Conservation (phyloP, 75 land plant species). For the Cupressus sempervirens region DNA sequence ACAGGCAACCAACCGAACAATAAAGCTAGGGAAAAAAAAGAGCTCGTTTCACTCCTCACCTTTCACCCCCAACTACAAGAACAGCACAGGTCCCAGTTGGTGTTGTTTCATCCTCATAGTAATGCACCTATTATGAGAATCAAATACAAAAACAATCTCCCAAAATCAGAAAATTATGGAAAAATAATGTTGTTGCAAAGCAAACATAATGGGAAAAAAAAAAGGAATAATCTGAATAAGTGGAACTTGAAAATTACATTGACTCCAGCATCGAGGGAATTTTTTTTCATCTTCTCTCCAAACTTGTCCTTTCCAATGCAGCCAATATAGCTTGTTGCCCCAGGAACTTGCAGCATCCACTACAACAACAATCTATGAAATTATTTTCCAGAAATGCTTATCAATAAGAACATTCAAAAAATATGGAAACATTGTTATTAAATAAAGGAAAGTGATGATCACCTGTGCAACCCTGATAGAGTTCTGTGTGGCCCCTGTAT, state of each 20-base stretch:
- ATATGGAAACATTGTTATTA: not conserved
- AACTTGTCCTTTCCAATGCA: constrained; percentile 97
- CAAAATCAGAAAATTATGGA: not conserved
- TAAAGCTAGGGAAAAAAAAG: not conserved
- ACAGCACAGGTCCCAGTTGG: constrained; percentile 99
- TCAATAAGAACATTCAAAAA: not conserved
- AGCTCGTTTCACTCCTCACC: constrained; percentile 34
- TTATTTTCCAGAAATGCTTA: not conserved
- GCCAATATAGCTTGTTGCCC: constrained; percentile 92
- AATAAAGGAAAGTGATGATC: constrained; percentile 7
- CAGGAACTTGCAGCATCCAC: constrained; percentile 98
- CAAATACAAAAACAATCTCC: not conserved
- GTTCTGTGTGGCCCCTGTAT: constrained; percentile 93
- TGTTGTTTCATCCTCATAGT: constrained; percentile 68
- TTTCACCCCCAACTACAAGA: constrained; percentile 90
- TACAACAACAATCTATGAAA: constrained; percentile 19
- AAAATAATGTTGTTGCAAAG: not conserved
- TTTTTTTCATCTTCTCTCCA: constrained; percentile 90
- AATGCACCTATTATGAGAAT: constrained; percentile 58
- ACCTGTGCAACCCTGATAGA: constrained; percentile 96
- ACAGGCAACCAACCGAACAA: not conserved
- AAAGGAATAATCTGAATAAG: not conserved
- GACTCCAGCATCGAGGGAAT: constrained; percentile 66
- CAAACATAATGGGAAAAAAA: not conserved
- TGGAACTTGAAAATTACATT: constrained; percentile 48